Base-by-base conservation (phyloP, 495 filamentous ascomycete genomes). In the Xylaria longipes region DNA sequence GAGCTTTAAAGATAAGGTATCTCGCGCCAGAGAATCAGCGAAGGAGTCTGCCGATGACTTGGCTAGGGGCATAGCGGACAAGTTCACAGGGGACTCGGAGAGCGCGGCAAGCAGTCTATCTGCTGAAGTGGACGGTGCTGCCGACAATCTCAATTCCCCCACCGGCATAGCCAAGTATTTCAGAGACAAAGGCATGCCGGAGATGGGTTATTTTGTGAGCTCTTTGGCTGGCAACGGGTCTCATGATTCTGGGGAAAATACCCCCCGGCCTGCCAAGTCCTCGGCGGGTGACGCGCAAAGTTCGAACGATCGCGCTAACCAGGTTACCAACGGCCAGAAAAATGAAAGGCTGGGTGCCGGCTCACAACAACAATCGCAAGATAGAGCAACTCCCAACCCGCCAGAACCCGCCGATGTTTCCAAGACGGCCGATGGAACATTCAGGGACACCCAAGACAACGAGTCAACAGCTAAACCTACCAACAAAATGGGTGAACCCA, bases 161-260 rank as follows among this genome's bases (percentile, higher is more conserved):
- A 52, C 46, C 20, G 68, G 72, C 66, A 68, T 76, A 71, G 73
- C 73, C 27, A 69, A 70, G 68, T 77, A 74, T 39, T 74, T 77
- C 25, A 46, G 54, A n/a, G 75, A 77, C 17, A 72, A 74, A 22
- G 77, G 73, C 7, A 72, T 72, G 17, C 68, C 68, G 17, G 77
- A 77, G 57, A 79, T 79, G 75, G 73, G 73, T 15, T 52, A 50
- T n/a, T 79, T 74, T 39, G 46, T 74, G 17, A 74, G 60, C 11
- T 71, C 70, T 11, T 43, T 77, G n/a, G 11, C 70, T 17, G 71
- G 71, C 29, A 67, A 62, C 37, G 41, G 35, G 6, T 64, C 60
- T 57, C 43, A 41, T 14, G 48, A 15, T 11, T 50, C 65, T 39
- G 27, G 27, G 22, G 46, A 54, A 15, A 25, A 68, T 22, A 68